phyloP scores from a whole-genome alignment of 2,329 filamentous ascomycete genomes.

The Sarocladiaceae sp. region DNA sequence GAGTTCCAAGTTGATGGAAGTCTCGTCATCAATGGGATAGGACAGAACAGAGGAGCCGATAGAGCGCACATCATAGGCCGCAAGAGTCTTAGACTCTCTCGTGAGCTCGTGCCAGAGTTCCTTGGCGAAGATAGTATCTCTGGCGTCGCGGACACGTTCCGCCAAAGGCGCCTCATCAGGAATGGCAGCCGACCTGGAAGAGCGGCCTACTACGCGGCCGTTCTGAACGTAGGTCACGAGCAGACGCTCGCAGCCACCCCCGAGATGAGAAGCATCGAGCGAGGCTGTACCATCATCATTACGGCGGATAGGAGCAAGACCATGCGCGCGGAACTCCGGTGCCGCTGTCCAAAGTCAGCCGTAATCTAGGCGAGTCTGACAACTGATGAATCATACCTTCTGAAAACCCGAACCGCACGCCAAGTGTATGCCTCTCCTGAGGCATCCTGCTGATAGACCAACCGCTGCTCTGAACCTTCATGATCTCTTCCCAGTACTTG shows the following conservation, averaged over 20 bases:
- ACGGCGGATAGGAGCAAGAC: conserved; percentile 74
- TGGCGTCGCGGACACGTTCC: conserved; percentile 63
- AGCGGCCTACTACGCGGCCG: conserved; percentile 52
- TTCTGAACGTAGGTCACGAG: conserved; percentile 59
- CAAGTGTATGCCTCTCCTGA: conserved; percentile 65
- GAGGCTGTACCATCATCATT: conserved; percentile 67
- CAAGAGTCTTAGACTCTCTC: conserved; percentile 68
- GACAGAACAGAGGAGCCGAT: conserved; percentile 48
- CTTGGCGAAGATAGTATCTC: conserved; percentile 74
- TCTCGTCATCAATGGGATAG: conserved; percentile 45
- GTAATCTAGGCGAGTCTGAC: conserved; percentile 10
- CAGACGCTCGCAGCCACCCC: conserved; percentile 51
- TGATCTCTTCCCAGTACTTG: conserved; percentile 82
- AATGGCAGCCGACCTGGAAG: conserved; percentile 43
- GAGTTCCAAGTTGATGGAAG: conserved; percentile 60
- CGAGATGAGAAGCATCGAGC: conserved; percentile 57
- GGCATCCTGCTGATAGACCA: conserved; percentile 82
- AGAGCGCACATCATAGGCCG: conserved; percentile 63
- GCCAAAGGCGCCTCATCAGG: conserved; percentile 51
- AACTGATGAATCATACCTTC: conserved; percentile 49
- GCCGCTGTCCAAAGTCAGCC: too few relatives aligned
- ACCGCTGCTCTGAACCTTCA: conserved; percentile 73
- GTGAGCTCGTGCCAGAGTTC: conserved; percentile 89
- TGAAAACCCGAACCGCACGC: conserved; percentile 82
- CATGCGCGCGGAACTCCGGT: conserved; percentile 57